Evolutionary conservation across 148 eudicot species (phyloP), one percentile per base, ranked within the genome.

Genomic region (Rhododendron mucronatum): DNA sequence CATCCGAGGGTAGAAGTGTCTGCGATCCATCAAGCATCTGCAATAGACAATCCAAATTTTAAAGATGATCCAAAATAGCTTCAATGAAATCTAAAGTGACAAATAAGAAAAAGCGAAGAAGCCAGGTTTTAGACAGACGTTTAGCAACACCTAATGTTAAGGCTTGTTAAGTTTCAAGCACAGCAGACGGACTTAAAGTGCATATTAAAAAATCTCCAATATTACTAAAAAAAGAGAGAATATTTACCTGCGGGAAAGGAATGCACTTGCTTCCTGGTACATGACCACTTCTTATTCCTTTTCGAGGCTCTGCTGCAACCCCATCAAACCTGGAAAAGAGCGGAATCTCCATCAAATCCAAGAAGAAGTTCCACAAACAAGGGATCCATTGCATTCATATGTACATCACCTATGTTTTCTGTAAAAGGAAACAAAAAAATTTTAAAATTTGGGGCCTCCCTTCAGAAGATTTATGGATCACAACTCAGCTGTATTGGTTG

Each of bases 221-320:
- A 33, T 47, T 67, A 51, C 48, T 10, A 18, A 44, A 63, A 18
- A 28, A 85, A 50, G 41, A 71, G 80, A 35, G 16, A 47, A 13
- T 1, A 33, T 39, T 28, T 85, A 90, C 99, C 98, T 95, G 91
- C 44, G 94, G 71, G 84, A 95, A 97, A 76, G 99, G 95, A 69
- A 97, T 85, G 89, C 98, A 97, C 92, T 95, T 97, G 95, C 99
- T 97, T 63, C 96, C 95, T 33, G 99, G 98, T 87, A 97, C 94
- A 92, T 94, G 99, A 65, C 99, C 99, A 91, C 98, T 93, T 89
- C 94, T 91, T 82, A 97, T 89, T 74, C 99, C 99, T 88, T 97
- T 95, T 57, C 99, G 93, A 51, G 99, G 99, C 91, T 97, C 99
- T 73, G 95, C 92, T 81, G 94, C 95, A 89, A 87, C 89, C 53